A percentile compares a stretch with the other conserved stretches of the same genome.
Evolutionary conservation across 768 basidiomycete species (phyloP).

Genomic region (Russula vinacea): DNA sequence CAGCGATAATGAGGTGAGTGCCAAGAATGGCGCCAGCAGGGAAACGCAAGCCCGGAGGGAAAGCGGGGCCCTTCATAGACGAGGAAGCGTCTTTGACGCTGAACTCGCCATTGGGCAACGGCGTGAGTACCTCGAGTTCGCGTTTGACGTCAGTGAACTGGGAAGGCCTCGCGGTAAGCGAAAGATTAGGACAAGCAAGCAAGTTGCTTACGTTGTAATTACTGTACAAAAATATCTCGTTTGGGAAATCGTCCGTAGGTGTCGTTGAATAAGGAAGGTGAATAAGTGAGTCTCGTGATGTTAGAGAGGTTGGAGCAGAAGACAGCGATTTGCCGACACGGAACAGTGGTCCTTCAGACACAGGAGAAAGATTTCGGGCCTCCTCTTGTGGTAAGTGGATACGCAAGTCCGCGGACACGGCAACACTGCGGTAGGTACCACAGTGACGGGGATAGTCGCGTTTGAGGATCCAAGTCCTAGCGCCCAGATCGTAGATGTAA

Average conservation of each 20-base stretch:
- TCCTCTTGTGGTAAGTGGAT: slow-evolving; percentile 72
- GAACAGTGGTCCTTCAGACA: slow-evolving; percentile 61
- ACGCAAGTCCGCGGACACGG: slow-evolving; percentile 65
- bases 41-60: slow-evolving; percentile 94
- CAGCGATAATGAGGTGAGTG: slow-evolving; percentile 87
- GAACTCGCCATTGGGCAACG: slow-evolving; percentile 71
- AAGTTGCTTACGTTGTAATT: slow-evolving; percentile 81
- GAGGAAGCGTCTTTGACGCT: slow-evolving; percentile 76
- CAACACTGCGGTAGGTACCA: slow-evolving; percentile 93
- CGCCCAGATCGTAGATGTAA: slow-evolving; percentile 78
- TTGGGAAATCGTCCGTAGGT: slow-evolving; percentile 71
- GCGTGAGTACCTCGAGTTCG: slow-evolving; percentile 89
- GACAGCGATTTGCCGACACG: slow-evolving; percentile 43
- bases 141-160: slow-evolving; percentile 94
- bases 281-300: slow-evolving; percentile 55
- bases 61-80: slow-evolving; percentile 74
- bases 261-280: slow-evolving; percentile 75
- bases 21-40: slow-evolving; percentile 92
- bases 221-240: slow-evolving; percentile 87
- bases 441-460: slow-evolving; percentile 88
- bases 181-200: not conserved
- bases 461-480: slow-evolving; percentile 72
- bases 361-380: slow-evolving; percentile 42
- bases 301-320: slow-evolving; percentile 45
- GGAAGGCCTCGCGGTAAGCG: slow-evolving; percentile 23